Conservation (phyloP, 192 early-diverging fungal genomes). For the Coemansia sp. region DNA sequence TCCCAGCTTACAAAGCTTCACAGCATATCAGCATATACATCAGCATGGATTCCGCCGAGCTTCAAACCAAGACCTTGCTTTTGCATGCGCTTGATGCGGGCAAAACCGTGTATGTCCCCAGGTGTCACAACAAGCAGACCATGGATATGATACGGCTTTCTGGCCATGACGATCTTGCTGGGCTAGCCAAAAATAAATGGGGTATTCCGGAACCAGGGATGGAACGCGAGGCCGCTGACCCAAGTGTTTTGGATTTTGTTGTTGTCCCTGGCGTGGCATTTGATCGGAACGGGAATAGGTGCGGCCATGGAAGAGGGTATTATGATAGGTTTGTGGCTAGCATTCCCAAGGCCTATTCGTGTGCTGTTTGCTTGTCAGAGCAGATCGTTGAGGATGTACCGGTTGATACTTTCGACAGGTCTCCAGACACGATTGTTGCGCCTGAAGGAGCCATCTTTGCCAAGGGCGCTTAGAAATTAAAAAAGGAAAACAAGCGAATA, state of each 20-base stretch:
- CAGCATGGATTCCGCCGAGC: constrained; percentile 30
- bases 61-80: constrained; percentile 28
- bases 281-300: constrained; percentile 27
- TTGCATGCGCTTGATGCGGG: constrained; percentile 11
- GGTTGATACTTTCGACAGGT: constrained; percentile 18
- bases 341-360: constrained; percentile 12
- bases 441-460: constrained; percentile 23
- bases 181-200: constrained; percentile 22
- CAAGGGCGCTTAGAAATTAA: background rate
- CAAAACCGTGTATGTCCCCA: constrained; percentile 44
- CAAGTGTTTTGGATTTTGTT: constrained; percentile 31
- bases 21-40: constrained; percentile 46
- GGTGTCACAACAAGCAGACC: constrained; percentile 6
- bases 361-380: constrained; percentile 38
- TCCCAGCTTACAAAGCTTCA: constrained; percentile 12
- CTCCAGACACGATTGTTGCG: constrained; percentile 31
- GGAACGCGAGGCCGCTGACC: constrained; percentile 19
- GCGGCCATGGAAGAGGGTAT: constrained; percentile 51
- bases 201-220: constrained; percentile 38
- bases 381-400: constrained; percentile 41
- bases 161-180: constrained; percentile 1
- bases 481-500: background rate
- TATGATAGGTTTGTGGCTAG: constrained; percentile 40
- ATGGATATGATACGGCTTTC: constrained; percentile 45
- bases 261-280: constrained; percentile 51